Conservation (phyloP, 805 yeast genomes). For the Metschnikowia baotianmanensis region DNA sequence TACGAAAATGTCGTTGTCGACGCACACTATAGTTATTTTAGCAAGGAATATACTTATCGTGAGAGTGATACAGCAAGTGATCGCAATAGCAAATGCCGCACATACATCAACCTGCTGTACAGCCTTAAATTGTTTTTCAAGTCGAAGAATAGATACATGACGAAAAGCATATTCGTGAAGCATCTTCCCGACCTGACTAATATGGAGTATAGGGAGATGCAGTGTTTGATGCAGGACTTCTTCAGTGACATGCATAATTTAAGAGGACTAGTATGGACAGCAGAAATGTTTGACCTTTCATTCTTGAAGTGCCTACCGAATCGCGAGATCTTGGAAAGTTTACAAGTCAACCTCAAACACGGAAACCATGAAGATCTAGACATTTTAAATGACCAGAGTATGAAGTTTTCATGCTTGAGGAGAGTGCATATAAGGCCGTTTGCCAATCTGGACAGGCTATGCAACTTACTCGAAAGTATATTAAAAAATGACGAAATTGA, state of each 20-base stretch:
- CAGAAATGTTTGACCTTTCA: conserved; percentile 29
- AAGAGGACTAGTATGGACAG: conserved; percentile 33
- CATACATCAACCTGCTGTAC: conserved; percentile 37
- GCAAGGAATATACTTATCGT: conserved; percentile 22
- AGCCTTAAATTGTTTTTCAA: conserved; percentile 34
- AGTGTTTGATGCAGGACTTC: conserved; percentile 24
- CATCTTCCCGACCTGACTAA: conserved; percentile 44
- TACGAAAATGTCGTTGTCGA: conserved; percentile 41
- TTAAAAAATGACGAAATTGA: background rate
- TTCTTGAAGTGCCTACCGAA: conserved; percentile 32
- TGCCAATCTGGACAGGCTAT: conserved; percentile 25
- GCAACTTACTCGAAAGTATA: conserved; percentile 14
- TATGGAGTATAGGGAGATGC: conserved; percentile 31
- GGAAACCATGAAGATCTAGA: no score
- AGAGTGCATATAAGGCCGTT: conserved; percentile 38
- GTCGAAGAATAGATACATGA: conserved; percentile 1
- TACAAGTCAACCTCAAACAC: conserved; percentile 34
- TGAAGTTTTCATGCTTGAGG: conserved; percentile 17
- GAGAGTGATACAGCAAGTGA: no score
- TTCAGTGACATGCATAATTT: conserved; percentile 25
- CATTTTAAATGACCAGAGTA: no score
- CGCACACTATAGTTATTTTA: conserved; percentile 34
- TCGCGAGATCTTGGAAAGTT: conserved; percentile 21
- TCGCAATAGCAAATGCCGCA: no score
- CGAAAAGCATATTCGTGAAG: conserved; percentile 31